Evolutionary conservation across 1,284 basidiomycete species (phyloP).

Genomic region (Xerocomus nothofagi): DNA sequence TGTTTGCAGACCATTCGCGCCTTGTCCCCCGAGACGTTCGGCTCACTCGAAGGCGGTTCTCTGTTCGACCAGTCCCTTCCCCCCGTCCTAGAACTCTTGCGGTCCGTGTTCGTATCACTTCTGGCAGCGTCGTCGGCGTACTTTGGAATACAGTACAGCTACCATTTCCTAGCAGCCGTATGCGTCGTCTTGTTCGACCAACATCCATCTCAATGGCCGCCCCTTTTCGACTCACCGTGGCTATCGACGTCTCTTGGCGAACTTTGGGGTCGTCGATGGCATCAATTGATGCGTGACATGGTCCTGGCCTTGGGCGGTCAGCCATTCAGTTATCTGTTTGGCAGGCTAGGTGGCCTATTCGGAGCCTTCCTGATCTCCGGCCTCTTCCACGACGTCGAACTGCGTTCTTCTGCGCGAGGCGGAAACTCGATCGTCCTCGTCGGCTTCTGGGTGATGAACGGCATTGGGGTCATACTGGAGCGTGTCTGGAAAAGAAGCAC

Average conservation of each 20-base stretch:
- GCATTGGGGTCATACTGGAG: conserved; percentile 54
- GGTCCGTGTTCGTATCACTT: conserved; percentile 41
- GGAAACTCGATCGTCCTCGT: conserved; percentile 42
- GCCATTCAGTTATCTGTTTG: conserved; percentile 38
- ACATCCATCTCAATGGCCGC: conserved; percentile 41
- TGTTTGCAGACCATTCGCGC: conserved; percentile 12
- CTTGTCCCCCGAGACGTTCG: conserved; percentile 20
- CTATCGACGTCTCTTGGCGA: conserved; percentile 39
- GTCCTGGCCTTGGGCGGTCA: conserved; percentile 36
- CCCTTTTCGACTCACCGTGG: conserved; percentile 42
- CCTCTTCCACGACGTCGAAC: conserved; percentile 52
- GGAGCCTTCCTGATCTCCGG: conserved; percentile 59
- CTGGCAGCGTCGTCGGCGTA: conserved; percentile 45
- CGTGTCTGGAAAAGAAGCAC: conserved; percentile 41
- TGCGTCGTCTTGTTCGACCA: conserved; percentile 40
- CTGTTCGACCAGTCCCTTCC: conserved; percentile 50
- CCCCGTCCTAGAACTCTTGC: conserved; percentile 41
- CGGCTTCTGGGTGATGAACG: conserved; percentile 58
- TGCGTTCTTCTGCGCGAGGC: conserved; percentile 57
- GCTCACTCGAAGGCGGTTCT: conserved; percentile 33
- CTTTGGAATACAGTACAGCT: conserved; percentile 43
- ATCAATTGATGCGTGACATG: conserved; percentile 41
- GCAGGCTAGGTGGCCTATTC: conserved; percentile 47
- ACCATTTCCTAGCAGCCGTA: conserved; percentile 44
- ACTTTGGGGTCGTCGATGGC: conserved; percentile 48